These are phyloP conservation scores for Eimeria falciformis DNA, from an alignment of 169 alveolate genomes.

Conservation along the genomic window DNA sequence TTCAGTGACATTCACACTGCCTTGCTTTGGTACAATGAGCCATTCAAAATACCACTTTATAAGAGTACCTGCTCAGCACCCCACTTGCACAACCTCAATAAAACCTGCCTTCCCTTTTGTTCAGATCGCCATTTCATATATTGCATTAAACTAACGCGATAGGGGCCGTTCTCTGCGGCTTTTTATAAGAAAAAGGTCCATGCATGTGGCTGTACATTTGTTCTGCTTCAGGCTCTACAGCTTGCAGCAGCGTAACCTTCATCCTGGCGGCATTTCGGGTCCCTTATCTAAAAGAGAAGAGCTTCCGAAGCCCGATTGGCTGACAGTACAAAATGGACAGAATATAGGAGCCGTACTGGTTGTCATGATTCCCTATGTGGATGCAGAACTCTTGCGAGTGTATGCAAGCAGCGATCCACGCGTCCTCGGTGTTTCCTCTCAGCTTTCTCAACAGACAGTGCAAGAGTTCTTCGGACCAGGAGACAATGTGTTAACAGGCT, in stretches of 20 bases:
- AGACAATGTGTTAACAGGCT: not conserved
- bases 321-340: constrained; percentile 19
- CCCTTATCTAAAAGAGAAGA: too few relatives aligned
- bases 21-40: constrained; percentile 4
- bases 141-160: not conserved
- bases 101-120: not conserved
- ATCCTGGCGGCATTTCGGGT: too few relatives aligned
- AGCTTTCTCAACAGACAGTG: not conserved
- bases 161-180: constrained; percentile 17
- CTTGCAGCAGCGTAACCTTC: too few relatives aligned
- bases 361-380: constrained; percentile 60
- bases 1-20: not conserved
- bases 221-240: too few relatives aligned
- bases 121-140: not conserved
- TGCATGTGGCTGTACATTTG: too few relatives aligned
- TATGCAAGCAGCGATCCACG: constrained; percentile 14
- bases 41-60: not conserved
- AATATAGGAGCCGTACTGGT: constrained; percentile 34
- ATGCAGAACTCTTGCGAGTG: constrained; percentile 2
- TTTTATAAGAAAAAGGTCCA: too few relatives aligned
- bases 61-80: not conserved
- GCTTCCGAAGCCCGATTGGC: constrained; percentile 52
- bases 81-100: not conserved
- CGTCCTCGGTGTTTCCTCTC: not conserved
- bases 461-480: not conserved